Base-by-base conservation (phyloP, 2,329 filamentous ascomycete genomes). In the Fusarium sp. region DNA sequence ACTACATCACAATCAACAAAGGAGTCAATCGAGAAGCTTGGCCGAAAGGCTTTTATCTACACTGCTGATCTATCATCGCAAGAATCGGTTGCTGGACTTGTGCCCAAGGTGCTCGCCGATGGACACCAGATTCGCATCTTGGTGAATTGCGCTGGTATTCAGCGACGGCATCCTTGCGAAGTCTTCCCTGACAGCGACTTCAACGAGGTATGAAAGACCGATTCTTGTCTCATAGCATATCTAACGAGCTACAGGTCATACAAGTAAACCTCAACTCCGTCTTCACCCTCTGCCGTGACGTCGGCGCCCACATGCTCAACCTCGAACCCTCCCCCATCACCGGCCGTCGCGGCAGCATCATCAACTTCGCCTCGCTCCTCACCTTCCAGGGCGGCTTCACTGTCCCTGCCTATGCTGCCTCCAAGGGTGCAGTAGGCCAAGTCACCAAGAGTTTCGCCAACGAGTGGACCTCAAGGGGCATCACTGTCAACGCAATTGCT, bases 341-440 rank as follows among this genome's bases (percentile, higher is more conserved):
- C 8, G 87, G 88, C 58, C 88, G 91, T 44, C 85, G 89, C 66
- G 93, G 93, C 30, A 88, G 87, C 79, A 92, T 98, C 83, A 92
- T 98, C 85, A 98, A 97, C 84, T 90, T 97, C 63, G 94, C 92
- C 17, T 93, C 90, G 18, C 88, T 98, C 45, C 88, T 97, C 42
- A 91, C 90, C 53, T 96, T 96, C 87, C 93, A 97, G 81, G 95
- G 95, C 62, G 95, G 95, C 2, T 87, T 98, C 74, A 97, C 93
- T 0, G 94, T 98, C 3, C 94, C 94, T 0, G 95, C 95, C 3
- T 98, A 98, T 80, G 92, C 95, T 2, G 93, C 94, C 1, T 91
- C 90, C 71, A 98, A 98, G 83, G 95, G 94, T 50, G 95, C 93
- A 14, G 91, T 98, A 0, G 92, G 90, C 11, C 94, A 97, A 84